Conservation (phyloP, 805 yeast species). For the Metschnikowia hibisci region DNA sequence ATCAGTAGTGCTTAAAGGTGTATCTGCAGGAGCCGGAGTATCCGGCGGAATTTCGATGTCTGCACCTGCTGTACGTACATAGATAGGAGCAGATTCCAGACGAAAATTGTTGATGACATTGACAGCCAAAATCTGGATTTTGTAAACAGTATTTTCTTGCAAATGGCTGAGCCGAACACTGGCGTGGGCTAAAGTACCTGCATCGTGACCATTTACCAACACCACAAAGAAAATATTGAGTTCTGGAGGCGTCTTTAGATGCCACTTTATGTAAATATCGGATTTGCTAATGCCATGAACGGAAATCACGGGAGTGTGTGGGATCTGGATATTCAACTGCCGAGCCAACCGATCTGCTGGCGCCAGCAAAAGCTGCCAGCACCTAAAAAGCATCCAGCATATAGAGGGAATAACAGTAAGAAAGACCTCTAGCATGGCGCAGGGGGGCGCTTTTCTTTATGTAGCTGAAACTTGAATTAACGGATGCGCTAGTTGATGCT, state of each 20-base stretch:
- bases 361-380: conserved; percentile 33
- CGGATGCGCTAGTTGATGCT: background rate
- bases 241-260: conserved; percentile 21
- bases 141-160: conserved; percentile 25
- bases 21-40: background rate
- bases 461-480: too few species aligned
- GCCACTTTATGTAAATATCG: conserved; percentile 50
- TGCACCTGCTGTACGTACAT: conserved; percentile 23
- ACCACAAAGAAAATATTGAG: conserved; percentile 31
- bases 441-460: too few species aligned
- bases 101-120: conserved; percentile 33
- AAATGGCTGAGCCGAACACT: conserved; percentile 34
- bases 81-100: conserved; percentile 32
- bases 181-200: conserved; percentile 32
- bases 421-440: conserved; percentile 30
- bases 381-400: conserved; percentile 39
- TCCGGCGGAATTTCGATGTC: background rate
- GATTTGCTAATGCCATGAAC: conserved; percentile 48
- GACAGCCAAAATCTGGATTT: conserved; percentile 35
- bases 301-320: conserved; percentile 52
- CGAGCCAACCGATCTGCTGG: conserved; percentile 47
- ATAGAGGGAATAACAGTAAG: conserved; percentile 32
- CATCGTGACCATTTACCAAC: conserved; percentile 33
- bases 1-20: background rate
- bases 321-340: conserved; percentile 49